phyloP scores from a whole-genome alignment of 495 filamentous ascomycete species.

The Xylaria nigripes region DNA sequence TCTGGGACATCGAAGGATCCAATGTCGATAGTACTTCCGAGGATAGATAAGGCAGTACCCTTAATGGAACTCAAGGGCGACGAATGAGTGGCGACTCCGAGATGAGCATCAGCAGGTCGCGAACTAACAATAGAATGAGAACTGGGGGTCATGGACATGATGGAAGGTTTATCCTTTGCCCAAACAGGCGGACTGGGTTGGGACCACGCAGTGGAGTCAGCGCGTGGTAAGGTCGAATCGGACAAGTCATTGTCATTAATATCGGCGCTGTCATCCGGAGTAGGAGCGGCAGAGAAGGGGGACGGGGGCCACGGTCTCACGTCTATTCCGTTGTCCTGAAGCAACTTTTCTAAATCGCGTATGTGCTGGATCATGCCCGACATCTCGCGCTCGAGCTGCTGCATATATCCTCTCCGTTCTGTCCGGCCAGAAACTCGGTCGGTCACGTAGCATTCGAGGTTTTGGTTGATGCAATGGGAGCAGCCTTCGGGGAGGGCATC shows the following conservation, averaged over 20 bases:
- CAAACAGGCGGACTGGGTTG: conserved; percentile 40
- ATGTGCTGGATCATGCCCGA: conserved; percentile 44
- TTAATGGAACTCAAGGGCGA: conserved; percentile 62
- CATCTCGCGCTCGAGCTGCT: conserved; percentile 53
- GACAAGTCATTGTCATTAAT: conserved; percentile 21
- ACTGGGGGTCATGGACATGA: conserved; percentile 17
- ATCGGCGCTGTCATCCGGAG: conserved; percentile 22
- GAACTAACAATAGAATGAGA: conserved; percentile 23
- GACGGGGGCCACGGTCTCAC: conserved; percentile 30
- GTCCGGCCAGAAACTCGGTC: conserved; percentile 82
- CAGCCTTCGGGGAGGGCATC: conserved; percentile 67
- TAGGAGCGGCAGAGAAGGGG: conserved; percentile 23
- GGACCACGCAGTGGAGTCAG: conserved; percentile 27
- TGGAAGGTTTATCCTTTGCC: conserved; percentile 32
- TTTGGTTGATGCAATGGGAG: conserved; percentile 61
- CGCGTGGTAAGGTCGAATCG: conserved; percentile 12
- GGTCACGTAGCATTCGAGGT: conserved; percentile 68
- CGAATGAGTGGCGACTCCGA: conserved; percentile 61
- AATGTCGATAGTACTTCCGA: conserved; percentile 70
- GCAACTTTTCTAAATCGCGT: conserved; percentile 42
- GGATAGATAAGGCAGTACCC: conserved; percentile 62
- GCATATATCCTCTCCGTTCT: conserved; percentile 64
- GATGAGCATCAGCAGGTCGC: conserved; percentile 56
- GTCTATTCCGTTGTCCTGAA: conserved; percentile 32
- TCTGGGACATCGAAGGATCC: conserved; percentile 59